A percentile compares a stretch with the other conserved stretches of the same genome.
phyloP scores from a whole-genome alignment of 148 eudicot species.

The Nepenthes mirabilis region DNA sequence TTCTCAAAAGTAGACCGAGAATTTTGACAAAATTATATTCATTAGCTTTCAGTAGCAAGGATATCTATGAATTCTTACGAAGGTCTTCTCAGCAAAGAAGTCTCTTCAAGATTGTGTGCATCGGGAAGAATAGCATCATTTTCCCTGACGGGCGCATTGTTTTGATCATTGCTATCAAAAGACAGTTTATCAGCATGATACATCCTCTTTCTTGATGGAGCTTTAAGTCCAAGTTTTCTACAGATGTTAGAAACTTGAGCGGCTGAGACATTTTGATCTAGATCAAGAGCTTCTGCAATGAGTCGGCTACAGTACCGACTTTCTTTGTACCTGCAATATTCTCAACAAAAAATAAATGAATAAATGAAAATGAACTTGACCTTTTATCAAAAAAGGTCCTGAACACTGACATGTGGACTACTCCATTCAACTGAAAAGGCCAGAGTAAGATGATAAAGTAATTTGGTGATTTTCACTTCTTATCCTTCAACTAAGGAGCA shows the following conservation, averaged over 20 bases:
- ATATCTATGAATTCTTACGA: slow-evolving; percentile 23
- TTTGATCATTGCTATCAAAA: slow-evolving; percentile 11
- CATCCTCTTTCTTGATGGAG: slow-evolving; percentile 30
- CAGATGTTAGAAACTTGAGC: slow-evolving; percentile 50
- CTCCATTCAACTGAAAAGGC: not conserved
- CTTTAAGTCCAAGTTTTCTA: slow-evolving; percentile 48
- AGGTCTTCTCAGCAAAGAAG: slow-evolving; percentile 22
- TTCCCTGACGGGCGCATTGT: slow-evolving; percentile 10
- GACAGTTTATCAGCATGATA: slow-evolving; percentile 6
- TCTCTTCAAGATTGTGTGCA: slow-evolving; percentile 16
- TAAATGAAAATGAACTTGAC: not conserved
- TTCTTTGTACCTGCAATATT: slow-evolving; percentile 46
- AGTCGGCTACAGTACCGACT: slow-evolving; percentile 34
- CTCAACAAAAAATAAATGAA: slow-evolving; percentile 7
- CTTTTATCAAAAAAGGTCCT: not conserved
- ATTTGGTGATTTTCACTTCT: too few relatives aligned
- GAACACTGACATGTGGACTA: not conserved
- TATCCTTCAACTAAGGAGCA: too few relatives aligned
- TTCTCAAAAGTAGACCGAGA: not conserved
- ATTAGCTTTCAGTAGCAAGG: not conserved
- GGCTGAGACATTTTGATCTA: slow-evolving; percentile 40
- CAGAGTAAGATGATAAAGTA: too few relatives aligned
- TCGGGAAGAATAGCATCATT: slow-evolving; percentile 14
- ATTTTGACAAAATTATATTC: not conserved
- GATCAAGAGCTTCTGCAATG: slow-evolving; percentile 54